Base-by-base conservation (phyloP, 352 stramenopile genomes). In the Globisporangium cederbergense region DNA sequence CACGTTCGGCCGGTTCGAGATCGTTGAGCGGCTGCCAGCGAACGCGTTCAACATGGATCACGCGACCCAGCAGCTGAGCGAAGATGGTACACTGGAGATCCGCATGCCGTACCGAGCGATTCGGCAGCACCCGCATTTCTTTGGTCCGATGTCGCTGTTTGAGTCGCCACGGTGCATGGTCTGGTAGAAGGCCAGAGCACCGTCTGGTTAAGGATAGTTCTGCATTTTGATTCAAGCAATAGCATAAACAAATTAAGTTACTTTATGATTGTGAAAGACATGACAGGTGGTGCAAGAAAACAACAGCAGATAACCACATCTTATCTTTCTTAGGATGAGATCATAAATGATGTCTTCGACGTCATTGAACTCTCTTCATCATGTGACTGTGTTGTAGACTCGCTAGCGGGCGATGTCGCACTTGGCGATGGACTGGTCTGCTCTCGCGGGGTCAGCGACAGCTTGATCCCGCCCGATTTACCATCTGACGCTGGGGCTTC, bases 81-180 rank as follows among this genome's bases (percentile, higher is more conserved):
- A 73, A 28, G 71, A 88, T 59, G 78, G 78, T 25, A 87, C 72
- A 3, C 49, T 90, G 56, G 68, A 88, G 56, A 81, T 90, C 30
- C 76, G 70, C 52, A 76, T 90, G 69, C 81, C 78, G n/a, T 88
- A 77, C 62, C 38, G 34, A 16, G 5, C 22, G 14, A 16, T 52
- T 28, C 25, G 25, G 38, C 38, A 52, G 25, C 38, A 61, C 22
- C 38, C 56, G 56, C 36, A n/a, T 9, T 40, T 58, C 13, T 43
- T 58, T 16, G 20, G 0, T 34, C 52, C 9, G n/a, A 9, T 16
- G 20, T 28, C 52, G 52, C n/a, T 45, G 25, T 58, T 58, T 25
- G 52, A 58, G 1, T 5, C 52, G 8, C 52, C 52, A 13, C 52
- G 52, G 18, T 58, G 18, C 32, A 58, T 58, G 30, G 52, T 58